Evolutionary conservation across 2,329 filamentous ascomycete species (phyloP), one percentile per base, ranked within the genome.

Genomic region (Fusarium haematococcum): DNA sequence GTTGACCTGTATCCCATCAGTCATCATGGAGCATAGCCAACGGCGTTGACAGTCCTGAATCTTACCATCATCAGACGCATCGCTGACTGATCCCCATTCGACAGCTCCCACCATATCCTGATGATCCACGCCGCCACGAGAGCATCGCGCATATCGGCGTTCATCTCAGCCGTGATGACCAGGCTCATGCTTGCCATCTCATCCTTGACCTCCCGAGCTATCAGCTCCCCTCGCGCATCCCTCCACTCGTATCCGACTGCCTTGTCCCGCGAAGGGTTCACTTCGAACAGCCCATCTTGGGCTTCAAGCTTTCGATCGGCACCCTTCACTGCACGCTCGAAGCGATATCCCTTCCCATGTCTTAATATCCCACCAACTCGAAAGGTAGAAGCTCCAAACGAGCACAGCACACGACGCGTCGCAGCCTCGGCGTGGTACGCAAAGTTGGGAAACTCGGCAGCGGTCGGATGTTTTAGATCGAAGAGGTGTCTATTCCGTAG

Each of bases 51-150:
- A 54, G 39, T 56, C 39, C n/a, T 63, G 48, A 18, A 50, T 48
- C 73, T 67, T 56, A 78, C 73, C 67, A 16, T 75, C 64, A 62
- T 75, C 50, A 73, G 64, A 65, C 59, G 68, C 14, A 68, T 72
- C 6, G 62, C 60, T 39, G 68, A 48, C 23, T 61, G 67, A 32
- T 92, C 73, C 9, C 68, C 75, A 23, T 72, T 74, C 5, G 81
- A 77, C 35, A 80, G 41, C n/a, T 80, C 78, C 57, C 77, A 78
- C 83, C 83, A 84, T 27, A 82, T 62, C 57, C 81, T 78, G 57
- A 82, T 54, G 60, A 83, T 77, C 83, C 83, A 84, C 10, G 81
- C 80, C 5, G 78, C 75, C 10, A 81, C 81, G 23, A 84, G 78
- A 6, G 80, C 82, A 61, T 84, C 83, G 5, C 82, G 74, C 67